phyloP scores from a whole-genome alignment of 345 rosid species.

The Nephelium lappaceum region DNA sequence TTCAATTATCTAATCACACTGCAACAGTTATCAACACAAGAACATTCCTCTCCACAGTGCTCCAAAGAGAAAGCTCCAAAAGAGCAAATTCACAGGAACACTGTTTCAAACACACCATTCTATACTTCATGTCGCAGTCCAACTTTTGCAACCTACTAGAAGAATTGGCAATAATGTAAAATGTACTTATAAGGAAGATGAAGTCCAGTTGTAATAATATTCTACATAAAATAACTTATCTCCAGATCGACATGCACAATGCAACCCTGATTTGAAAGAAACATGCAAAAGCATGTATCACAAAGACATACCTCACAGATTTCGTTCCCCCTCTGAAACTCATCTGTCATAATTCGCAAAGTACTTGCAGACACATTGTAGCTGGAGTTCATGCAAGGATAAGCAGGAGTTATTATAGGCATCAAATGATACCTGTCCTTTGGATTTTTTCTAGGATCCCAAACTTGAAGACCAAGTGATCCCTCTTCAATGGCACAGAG shows the following conservation, averaged over 20 bases:
- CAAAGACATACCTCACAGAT: conserved; percentile 82
- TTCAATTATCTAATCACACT: neutral
- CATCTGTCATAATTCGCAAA: conserved; percentile 83
- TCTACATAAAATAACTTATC: neutral
- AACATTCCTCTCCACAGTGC: neutral
- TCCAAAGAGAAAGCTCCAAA: neutral
- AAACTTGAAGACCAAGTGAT: conserved; percentile 87
- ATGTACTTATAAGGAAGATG: neutral
- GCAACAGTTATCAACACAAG: neutral
- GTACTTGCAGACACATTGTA: conserved; percentile 94
- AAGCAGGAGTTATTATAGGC: conserved; percentile 99
- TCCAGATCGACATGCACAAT: neutral
- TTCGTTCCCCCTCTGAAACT: conserved; percentile 90
- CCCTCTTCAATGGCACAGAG: conserved; percentile 89
- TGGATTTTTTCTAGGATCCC: conserved; percentile 94
- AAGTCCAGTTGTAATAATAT: neutral
- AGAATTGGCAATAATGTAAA: neutral
- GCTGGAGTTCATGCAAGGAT: conserved; percentile 97
- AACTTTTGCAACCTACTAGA: neutral
- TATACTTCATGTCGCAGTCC: neutral
- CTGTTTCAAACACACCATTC: neutral
- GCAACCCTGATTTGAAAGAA: neutral
- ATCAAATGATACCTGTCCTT: conserved; percentile 86
- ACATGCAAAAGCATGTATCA: conserved; percentile 9
- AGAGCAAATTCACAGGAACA: conserved; percentile 3